Evolutionary conservation across 2,329 filamentous ascomycete species (phyloP).

Genomic region (Nigrospora sphaerica): DNA sequence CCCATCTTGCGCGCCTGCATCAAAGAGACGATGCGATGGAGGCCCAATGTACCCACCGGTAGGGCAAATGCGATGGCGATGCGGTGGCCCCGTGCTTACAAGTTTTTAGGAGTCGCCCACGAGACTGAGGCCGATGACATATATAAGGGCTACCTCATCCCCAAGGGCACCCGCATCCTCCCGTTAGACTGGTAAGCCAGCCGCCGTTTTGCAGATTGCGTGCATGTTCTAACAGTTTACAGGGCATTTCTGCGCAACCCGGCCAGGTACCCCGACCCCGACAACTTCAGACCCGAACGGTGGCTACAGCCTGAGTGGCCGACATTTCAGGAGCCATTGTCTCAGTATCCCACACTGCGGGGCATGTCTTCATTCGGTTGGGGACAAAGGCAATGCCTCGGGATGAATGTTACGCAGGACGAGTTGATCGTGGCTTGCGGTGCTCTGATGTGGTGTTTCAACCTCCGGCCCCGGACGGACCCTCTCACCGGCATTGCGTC

Average conservation of each 20-base stretch:
- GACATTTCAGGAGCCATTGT: slow-evolving; percentile 44
- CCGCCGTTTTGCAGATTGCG: neutral
- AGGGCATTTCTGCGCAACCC: slow-evolving; percentile 47
- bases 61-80: neutral
- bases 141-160: slow-evolving; percentile 40
- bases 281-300: slow-evolving; percentile 43
- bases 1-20: slow-evolving; percentile 37
- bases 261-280: slow-evolving; percentile 39
- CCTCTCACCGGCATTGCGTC: slow-evolving; percentile 29
- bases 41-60: slow-evolving; percentile 36
- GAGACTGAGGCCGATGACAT: slow-evolving; percentile 43
- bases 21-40: slow-evolving; percentile 37
- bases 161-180: slow-evolving; percentile 36
- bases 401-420: slow-evolving; percentile 29
- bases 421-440: slow-evolving; percentile 43
- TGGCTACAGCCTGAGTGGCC: slow-evolving; percentile 44
- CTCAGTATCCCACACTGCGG: slow-evolving; percentile 42
- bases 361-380: slow-evolving; percentile 48
- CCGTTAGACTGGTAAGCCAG: slow-evolving; percentile 29
- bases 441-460: slow-evolving; percentile 35
- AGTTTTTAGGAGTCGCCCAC: slow-evolving; percentile 35
- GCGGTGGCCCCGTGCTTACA: slow-evolving; percentile 3
- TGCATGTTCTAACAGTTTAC: slow-evolving; percentile 1
- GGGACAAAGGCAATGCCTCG: slow-evolving; percentile 36
- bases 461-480: slow-evolving; percentile 36